Conservation (phyloP, 2,329 filamentous ascomycete species). For the Fusarium bulbicola region DNA sequence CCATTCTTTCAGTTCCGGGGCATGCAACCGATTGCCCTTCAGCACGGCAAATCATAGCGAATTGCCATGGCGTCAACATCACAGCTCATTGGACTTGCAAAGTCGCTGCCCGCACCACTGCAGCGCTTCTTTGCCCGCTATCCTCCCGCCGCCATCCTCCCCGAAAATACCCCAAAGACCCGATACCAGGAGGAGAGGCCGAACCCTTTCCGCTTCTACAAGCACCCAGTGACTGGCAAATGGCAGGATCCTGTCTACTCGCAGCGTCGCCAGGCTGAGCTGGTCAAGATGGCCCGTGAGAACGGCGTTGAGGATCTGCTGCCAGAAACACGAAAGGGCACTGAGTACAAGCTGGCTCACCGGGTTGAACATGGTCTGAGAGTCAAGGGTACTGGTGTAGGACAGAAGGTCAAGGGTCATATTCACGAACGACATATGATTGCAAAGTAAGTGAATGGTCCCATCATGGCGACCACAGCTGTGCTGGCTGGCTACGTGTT, state of each 20-base stretch:
- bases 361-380: conserved; percentile 81
- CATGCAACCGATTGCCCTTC: conserved; percentile 33
- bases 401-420: conserved; percentile 95
- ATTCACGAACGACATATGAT: conserved; percentile 88
- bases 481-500: background rate
- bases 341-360: conserved; percentile 73
- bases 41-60: conserved; percentile 20
- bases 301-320: conserved; percentile 84
- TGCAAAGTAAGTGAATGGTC: conserved; percentile 65
- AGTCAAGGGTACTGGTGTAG: conserved; percentile 92
- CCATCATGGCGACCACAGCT: background rate
- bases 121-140: conserved; percentile 90
- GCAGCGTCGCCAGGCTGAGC: conserved; percentile 85
- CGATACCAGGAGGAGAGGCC: conserved; percentile 65
- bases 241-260: conserved; percentile 89
- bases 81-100: conserved; percentile 67
- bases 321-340: conserved; percentile 79
- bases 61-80: conserved; percentile 50
- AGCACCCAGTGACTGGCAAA: conserved; percentile 79
- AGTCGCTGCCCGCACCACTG: conserved; percentile 79
- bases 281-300: conserved; percentile 84
- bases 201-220: conserved; percentile 85
- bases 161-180: conserved; percentile 55
- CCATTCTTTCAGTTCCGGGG: background rate
- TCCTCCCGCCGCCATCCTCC: conserved; percentile 73